Evolutionary conservation across 192 early-diverging fungal genomes (phyloP).

Genomic region (Coemansia sp.): DNA sequence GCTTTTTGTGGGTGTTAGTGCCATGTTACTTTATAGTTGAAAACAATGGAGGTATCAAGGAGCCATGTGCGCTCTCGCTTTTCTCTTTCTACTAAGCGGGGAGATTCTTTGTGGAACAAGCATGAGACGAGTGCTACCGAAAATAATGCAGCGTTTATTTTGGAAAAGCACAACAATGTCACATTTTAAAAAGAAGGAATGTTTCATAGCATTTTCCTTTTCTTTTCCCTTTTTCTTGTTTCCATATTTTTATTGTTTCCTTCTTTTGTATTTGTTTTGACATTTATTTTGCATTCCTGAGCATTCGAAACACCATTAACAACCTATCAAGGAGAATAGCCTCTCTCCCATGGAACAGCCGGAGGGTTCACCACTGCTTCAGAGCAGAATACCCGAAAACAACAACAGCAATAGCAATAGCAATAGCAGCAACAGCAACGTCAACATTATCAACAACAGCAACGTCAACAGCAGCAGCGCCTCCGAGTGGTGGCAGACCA

Average conservation of each 20-base stretch:
- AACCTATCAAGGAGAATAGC: background rate
- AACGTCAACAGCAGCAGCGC: conserved; percentile 1
- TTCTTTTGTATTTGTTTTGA: background rate
- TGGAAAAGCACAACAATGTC: too few species aligned
- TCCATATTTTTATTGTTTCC: background rate
- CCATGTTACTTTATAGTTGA: too few species aligned
- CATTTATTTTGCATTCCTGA: background rate
- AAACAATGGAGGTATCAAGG: too few species aligned
- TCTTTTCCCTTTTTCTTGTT: background rate
- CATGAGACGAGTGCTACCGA: too few species aligned
- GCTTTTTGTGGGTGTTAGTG: too few species aligned
- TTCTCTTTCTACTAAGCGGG: too few species aligned
- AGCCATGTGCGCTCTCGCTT: too few species aligned
- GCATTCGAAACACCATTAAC: background rate
- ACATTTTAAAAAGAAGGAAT: background rate
- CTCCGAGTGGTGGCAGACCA: conserved; percentile 25
- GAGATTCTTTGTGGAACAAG: too few species aligned
- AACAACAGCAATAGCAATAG: background rate
- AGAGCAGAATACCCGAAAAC: conserved; percentile 2
- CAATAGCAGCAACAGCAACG: background rate
- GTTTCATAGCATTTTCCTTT: background rate
- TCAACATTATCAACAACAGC: background rate
- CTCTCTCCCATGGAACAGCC: background rate
- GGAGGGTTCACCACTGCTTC: conserved; percentile 9
- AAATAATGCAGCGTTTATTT: too few species aligned